Conservation (phyloP, 1,139 yeast species). For the Pichia sp. region DNA sequence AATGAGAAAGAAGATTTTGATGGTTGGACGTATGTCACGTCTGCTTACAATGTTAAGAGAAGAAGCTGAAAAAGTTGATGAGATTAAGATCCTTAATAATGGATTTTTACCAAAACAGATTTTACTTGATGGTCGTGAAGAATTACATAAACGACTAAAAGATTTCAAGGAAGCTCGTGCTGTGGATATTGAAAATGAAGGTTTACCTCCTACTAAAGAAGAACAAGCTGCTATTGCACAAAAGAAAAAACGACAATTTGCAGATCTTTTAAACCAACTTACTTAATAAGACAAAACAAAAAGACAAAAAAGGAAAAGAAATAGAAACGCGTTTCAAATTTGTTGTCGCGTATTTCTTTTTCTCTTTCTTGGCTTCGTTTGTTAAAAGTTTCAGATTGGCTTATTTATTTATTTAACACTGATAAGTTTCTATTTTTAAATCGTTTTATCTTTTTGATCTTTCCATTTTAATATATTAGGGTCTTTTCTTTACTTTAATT, state of each 20-base stretch:
- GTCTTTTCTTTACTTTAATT: too few relatives aligned
- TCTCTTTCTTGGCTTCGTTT: too few relatives aligned
- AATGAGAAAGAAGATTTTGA: conserved; percentile 78
- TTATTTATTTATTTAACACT: too few relatives aligned
- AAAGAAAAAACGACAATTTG: conserved; percentile 22
- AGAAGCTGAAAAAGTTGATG: conserved; percentile 72
- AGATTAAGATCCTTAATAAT: conserved; percentile 58
- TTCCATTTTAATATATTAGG: too few relatives aligned
- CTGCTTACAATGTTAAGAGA: conserved; percentile 87
- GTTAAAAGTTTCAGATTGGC: too few relatives aligned
- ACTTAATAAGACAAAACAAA: neutral
- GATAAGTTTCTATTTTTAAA: too few relatives aligned
- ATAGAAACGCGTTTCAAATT: neutral
- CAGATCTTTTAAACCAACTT: neutral
- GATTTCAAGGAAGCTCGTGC: conserved; percentile 75
- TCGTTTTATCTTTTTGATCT: too few relatives aligned
- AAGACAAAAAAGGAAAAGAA: neutral
- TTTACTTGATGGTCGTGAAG: conserved; percentile 74
- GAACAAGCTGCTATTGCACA: conserved; percentile 32
- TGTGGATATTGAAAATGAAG: conserved; percentile 78
- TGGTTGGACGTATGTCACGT: conserved; percentile 89
- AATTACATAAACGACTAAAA: conserved; percentile 57
- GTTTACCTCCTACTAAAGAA: conserved; percentile 74
- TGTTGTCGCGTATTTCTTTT: too few relatives aligned
- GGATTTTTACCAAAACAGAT: conserved; percentile 68